Base-by-base conservation (phyloP, 495 filamentous ascomycete species). In the Hyaloscypha finlandica region DNA sequence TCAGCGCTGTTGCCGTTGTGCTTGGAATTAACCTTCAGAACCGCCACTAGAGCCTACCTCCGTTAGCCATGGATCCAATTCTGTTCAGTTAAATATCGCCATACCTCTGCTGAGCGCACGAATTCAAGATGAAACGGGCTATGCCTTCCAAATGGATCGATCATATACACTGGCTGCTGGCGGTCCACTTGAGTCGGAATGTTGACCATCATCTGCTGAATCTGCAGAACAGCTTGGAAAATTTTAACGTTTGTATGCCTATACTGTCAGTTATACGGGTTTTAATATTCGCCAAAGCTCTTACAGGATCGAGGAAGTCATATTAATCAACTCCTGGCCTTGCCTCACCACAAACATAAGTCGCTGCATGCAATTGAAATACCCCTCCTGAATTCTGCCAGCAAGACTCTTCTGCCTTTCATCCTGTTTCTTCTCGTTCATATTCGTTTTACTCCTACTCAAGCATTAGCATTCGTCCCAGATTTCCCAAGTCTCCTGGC, bases 121-220 rank as follows among this genome's bases (percentile, higher is more conserved):
- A 74, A 74, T 54, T 74, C 73, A 30, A 75, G 54, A 64, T 73
- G 70, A 59, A 76, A 74, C 4, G 75, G 74, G 61, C 64, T 70
- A 14, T 55, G 9, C 57, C 59, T 72, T 30, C 70, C 70, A 4
- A 75, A 45, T 8, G 75, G 74, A 59, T 77, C 75, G 22, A 73
- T 70, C 22, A 76, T 45, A 55, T 68, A 74, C 8, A 76, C 74
- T 8, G 75, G 75, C 62, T 75, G 73, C 63, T 77, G 71, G 11
- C 73, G 73, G 37, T 77, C 61, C 19, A 76, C 60, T 68, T 76
- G 75, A 2, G 20, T 61, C 8, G 75, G 74, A 16, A 77, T 70
- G 2, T 35, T 35, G 8, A 22, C 61, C 16, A 76, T 68, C 31
- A 72, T 39, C 39, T 61, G 29, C 53, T 77, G 74, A 19, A 76